phyloP scores from a whole-genome alignment of 768 basidiomycete species.

The Boletellus ananas region DNA sequence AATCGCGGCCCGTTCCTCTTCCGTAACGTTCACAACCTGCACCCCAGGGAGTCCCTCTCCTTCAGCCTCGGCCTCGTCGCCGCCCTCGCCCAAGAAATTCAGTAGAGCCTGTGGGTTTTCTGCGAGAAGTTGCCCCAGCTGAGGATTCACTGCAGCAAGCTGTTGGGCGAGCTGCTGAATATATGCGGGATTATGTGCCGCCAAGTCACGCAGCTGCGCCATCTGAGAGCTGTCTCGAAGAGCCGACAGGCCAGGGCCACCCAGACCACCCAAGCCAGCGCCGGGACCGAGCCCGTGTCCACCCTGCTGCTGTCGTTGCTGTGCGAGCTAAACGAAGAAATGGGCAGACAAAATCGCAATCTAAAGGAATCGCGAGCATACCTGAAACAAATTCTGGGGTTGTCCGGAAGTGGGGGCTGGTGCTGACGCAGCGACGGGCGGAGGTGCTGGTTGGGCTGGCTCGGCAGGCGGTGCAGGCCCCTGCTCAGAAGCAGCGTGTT shows the following conservation, averaged over 20 bases:
- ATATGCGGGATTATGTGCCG: constrained; percentile 71
- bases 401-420: constrained; percentile 36
- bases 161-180: constrained; percentile 84
- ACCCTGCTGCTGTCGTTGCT: constrained; percentile 49
- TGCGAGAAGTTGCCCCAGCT: constrained; percentile 62
- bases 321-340: constrained; percentile 54
- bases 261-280: constrained; percentile 18
- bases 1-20: constrained; percentile 86
- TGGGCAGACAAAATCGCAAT: background rate
- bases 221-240: constrained; percentile 65
- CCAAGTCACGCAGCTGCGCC: constrained; percentile 66
- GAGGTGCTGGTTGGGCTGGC: constrained; percentile 33
- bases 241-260: constrained; percentile 44
- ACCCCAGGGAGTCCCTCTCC: constrained; percentile 33
- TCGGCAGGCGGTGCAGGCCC: constrained; percentile 38
- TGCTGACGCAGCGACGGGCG: constrained; percentile 39
- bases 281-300: constrained; percentile 24
- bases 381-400: constrained; percentile 87
- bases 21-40: constrained; percentile 68
- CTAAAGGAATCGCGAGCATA: constrained; percentile 28
- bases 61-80: constrained; percentile 37
- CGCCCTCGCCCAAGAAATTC: constrained; percentile 54
- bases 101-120: constrained; percentile 69
- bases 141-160: constrained; percentile 69
- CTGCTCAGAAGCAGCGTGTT: constrained; percentile 38